phyloP scores from a whole-genome alignment of 139 green algal genomes.

The Gonium pectorale region DNA sequence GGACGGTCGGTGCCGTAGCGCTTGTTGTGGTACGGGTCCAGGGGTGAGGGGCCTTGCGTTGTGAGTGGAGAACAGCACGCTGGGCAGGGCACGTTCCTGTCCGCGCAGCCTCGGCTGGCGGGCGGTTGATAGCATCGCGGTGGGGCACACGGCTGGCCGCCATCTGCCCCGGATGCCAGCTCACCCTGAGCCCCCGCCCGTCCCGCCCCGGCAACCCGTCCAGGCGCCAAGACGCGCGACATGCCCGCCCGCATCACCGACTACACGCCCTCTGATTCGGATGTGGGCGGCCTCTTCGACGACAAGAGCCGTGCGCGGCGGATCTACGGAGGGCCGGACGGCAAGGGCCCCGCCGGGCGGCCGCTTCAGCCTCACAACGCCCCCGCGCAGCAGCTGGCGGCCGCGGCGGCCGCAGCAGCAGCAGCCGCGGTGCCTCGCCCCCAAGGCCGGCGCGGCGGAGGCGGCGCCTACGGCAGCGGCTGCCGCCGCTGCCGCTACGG shows the following conservation, averaged over 20 bases:
- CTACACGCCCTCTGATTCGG: conserved; percentile 64
- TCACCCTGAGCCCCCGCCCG: neutral
- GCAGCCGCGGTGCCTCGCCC: neutral
- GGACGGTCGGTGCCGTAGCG: too few relatives aligned
- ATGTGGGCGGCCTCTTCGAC: conserved; percentile 79
- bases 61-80: too few relatives aligned
- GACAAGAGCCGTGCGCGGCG: conserved; percentile 44
- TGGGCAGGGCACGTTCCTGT: too few relatives aligned
- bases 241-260: conserved; percentile 72
- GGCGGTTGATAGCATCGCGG: too few relatives aligned
- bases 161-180: too few relatives aligned
- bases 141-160: too few relatives aligned
- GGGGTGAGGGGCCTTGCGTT: too few relatives aligned
- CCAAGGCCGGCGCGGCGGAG: neutral
- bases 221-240: conserved; percentile 80
- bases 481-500: neutral
- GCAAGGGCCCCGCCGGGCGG: neutral
- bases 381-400: neutral
- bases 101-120: too few relatives aligned
- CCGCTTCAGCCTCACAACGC: too few relatives aligned
- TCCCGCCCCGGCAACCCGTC: neutral
- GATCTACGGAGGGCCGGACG: neutral
- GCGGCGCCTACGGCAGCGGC: neutral
- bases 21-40: too few relatives aligned
- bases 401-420: neutral